phyloP scores from a whole-genome alignment of 371 early-diverging fungal genomes.

The Dinochytrium kinnereticum region DNA sequence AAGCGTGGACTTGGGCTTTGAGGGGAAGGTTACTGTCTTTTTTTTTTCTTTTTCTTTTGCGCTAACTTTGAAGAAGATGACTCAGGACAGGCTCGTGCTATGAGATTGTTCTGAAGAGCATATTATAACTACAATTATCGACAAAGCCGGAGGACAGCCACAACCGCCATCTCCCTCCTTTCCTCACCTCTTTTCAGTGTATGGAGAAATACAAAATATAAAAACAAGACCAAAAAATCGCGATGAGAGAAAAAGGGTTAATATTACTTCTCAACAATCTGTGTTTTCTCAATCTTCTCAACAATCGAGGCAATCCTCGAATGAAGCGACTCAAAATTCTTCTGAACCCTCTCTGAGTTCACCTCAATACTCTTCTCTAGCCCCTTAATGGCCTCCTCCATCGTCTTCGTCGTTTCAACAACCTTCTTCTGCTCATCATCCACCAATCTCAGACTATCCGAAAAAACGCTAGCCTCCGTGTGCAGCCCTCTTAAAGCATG shows the following conservation, averaged over 20 bases:
- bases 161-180: no score
- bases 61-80: slow-evolving; percentile 24
- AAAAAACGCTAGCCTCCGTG: slow-evolving; percentile 79
- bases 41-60: not conserved
- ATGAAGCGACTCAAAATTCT: slow-evolving; percentile 74
- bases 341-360: slow-evolving; percentile 67
- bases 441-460: slow-evolving; percentile 74
- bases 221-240: no score
- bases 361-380: slow-evolving; percentile 68
- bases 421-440: slow-evolving; percentile 75
- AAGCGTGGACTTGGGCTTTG: slow-evolving; percentile 33
- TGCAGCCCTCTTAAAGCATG: slow-evolving; percentile 81
- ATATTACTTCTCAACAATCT: not conserved
- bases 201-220: no score
- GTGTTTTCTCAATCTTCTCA: slow-evolving; percentile 32
- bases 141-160: no score
- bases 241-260: no score
- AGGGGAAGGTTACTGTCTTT: slow-evolving; percentile 17
- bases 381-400: slow-evolving; percentile 65
- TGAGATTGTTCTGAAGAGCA: no score
- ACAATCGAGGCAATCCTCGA: slow-evolving; percentile 67
- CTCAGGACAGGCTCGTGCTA: slow-evolving; percentile 46
- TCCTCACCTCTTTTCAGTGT: no score
- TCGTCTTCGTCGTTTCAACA: slow-evolving; percentile 68
- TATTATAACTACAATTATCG: no score